Percentiles rank a stretch among this genome's conserved stretches.
These are phyloP conservation scores for Aspergillus calidoustus DNA, from an alignment of 2,329 filamentous ascomycete species.

Conservation along the genomic window DNA sequence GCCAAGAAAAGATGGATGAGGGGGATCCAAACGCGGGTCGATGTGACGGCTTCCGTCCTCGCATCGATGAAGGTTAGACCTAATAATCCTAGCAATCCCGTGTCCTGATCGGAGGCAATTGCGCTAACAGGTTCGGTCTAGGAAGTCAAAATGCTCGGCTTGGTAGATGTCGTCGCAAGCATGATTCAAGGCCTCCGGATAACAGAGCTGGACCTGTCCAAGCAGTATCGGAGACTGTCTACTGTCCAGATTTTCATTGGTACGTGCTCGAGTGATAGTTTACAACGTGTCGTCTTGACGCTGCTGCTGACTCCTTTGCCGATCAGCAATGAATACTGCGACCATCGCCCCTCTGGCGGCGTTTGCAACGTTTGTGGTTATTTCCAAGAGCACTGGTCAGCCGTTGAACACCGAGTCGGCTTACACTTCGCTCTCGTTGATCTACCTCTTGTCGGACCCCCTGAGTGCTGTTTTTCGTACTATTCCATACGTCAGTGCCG, in stretches of 20 bases:
- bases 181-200: conserved; percentile 42
- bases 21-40: conserved; percentile 33
- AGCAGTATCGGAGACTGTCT: conserved; percentile 28
- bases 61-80: conserved; percentile 39
- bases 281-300: neutral
- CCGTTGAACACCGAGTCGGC: conserved; percentile 1
- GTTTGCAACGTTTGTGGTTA: conserved; percentile 7
- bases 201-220: conserved; percentile 30
- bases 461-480: conserved; percentile 1
- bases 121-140: neutral
- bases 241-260: conserved; percentile 30
- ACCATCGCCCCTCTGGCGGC: conserved; percentile 15
- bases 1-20: conserved; percentile 32
- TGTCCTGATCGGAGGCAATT: neutral
- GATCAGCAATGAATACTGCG: conserved; percentile 11
- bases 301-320: neutral
- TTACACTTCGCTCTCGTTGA: conserved; percentile 5
- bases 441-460: conserved; percentile 7
- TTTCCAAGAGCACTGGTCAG: conserved; percentile 1
- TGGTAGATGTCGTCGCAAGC: conserved; percentile 34
- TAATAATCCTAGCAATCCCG: neutral
- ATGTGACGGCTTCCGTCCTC: conserved; percentile 35
- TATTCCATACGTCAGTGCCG: conserved; percentile 3
- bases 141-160: conserved; percentile 45
- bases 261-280: conserved; percentile 4